Evolutionary conservation across 116 monocot genomes (phyloP).

Genomic region (Cymodocea nodosa): DNA sequence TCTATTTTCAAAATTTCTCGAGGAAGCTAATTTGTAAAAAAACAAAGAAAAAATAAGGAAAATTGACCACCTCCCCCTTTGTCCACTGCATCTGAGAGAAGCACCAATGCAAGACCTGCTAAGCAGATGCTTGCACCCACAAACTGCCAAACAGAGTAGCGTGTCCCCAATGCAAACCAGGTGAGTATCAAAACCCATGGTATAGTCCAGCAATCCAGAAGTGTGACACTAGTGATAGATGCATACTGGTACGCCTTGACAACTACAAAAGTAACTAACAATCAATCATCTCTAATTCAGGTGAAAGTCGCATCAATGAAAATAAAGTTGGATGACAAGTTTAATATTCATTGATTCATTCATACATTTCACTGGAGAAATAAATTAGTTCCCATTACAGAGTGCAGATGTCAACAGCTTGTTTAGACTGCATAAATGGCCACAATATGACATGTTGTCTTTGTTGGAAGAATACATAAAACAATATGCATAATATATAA

Average conservation of each 20-base stretch:
- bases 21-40: background rate
- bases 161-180: constrained; percentile 29
- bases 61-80: constrained; percentile 17
- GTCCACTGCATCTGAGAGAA: constrained; percentile 30
- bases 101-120: constrained; percentile 45
- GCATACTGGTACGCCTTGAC: constrained; percentile 60
- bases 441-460: too few species aligned
- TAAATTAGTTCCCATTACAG: too few species aligned
- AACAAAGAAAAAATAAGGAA: background rate
- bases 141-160: constrained; percentile 44
- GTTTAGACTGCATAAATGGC: too few species aligned
- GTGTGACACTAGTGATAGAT: constrained; percentile 54
- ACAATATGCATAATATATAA: too few species aligned
- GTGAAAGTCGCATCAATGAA: background rate
- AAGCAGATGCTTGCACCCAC: constrained; percentile 43
- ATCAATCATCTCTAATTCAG: too few species aligned
- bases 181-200: constrained; percentile 68
- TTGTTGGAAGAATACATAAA: too few species aligned
- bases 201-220: constrained; percentile 66
- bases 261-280: constrained; percentile 12
- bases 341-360: too few species aligned
- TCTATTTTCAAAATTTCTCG: background rate
- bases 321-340: too few species aligned
- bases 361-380: too few species aligned
- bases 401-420: too few species aligned